Base-by-base conservation (phyloP, 1,284 basidiomycete genomes). In the Cryptococcus floricola region DNA sequence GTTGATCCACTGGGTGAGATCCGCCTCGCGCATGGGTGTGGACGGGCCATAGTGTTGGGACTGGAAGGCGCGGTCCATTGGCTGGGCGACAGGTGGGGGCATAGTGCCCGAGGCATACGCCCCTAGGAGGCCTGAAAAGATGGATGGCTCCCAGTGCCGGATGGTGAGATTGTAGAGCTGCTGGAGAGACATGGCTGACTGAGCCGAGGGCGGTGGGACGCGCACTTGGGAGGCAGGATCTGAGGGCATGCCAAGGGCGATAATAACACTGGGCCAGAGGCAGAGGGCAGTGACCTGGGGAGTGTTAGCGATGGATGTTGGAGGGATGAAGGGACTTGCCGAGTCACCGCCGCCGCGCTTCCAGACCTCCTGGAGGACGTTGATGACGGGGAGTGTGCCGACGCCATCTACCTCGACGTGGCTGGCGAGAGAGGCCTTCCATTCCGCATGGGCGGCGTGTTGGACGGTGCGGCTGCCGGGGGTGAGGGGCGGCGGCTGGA, bases 391-490 rank as follows among this genome's bases (percentile, higher is more conserved):
- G 3, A 75, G 59, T 37, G 58, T 53, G n/a, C 73, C 73, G 1
- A 73, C 67, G 5, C 66, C 70, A n/a, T 75, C 71, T 5, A 75
- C 65, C 13, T 73, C 69, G 4, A 75, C 61, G 7, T 65, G 60
- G 47, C 68, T 70, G 4, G 60, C 62, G 38, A 75, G 51, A 12
- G 69, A 62, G 1, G 68, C 63, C 44, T 64, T 60, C 70, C 70
- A 73, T 7, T 63, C 68, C 4, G 62, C 28, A 51, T 71, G 66
- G 2, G 60, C 43, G 1, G 59, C 62, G 34, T 38, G 48, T 37
- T 64, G 66, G 5, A 63, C 54, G 10, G 63, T 53, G 25, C 55
- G 53, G 4, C 47, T 54, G 16, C 58, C 44, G 1, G 60, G 48
- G 6, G 27, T 42, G 28, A 48, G 27, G 5, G 53, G 38, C 12